Evolutionary conservation across 164 flowering plant genomes (phyloP), one percentile per base, ranked within the genome.

Genomic region (Cinnamomum micranthum): DNA sequence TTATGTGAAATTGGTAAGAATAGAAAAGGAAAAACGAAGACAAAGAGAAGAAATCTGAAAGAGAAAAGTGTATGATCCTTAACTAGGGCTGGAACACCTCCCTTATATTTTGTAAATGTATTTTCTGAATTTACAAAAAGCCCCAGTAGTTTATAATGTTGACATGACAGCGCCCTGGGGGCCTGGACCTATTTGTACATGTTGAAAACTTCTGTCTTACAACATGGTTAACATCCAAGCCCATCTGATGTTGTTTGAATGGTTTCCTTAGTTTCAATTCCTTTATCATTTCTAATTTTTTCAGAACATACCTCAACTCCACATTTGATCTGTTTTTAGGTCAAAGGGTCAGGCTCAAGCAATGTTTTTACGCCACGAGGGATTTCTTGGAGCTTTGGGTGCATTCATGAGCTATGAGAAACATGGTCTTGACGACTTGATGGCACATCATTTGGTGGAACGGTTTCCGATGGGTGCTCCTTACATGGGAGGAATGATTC

Each of bases 401-500:
- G 99, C 99, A 81, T 94, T 96, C 81, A 90, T 94, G 97, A 96
- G 97, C 84, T 91, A 96, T 80, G 98, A 92, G 78, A 96, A 91
- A 82, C 99, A 94, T 84, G 99, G 98, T 33, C 88, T 96, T 70
- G 99, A 94, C 85, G 97, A 90, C 80, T 82, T 96, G 81, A 91
- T 90, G 97, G 94, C 88, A 52, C 99, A 96, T 87, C 98, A 94
- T n/a, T 84, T 96, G 55, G 98, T 96, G 74, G 99, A 96, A 82
- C 87, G 97, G 82, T 96, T 96, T 79, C 99, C 99, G 47, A 92
- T 94, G 98, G 99, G 95, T 74, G 98, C 97, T 79, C 97, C 98
- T 71, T 96, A 89, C 66, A 86, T 87, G 17, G 99, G 99, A 76
- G 98, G 97, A 73, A 89, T 85, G 72, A 87, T 93, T 80, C 98